Evolutionary conservation across 1,284 basidiomycete genomes (phyloP).

Genomic region (Trichosporon faecale): DNA sequence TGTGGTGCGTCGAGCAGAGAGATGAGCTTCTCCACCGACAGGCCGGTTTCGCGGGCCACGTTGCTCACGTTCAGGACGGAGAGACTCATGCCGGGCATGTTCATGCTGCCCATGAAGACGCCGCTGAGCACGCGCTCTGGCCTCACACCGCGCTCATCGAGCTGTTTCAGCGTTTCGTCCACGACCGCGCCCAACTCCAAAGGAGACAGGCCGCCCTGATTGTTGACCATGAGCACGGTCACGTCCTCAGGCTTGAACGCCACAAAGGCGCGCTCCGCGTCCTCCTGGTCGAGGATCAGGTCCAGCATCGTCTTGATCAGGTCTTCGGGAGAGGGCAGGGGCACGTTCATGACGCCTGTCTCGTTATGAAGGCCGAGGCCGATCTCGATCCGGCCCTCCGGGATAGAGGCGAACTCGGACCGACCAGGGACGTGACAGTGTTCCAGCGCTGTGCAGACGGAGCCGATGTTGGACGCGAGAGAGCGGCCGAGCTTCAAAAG

Average conservation of each 20-base stretch:
- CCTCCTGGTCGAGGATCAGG: constrained; percentile 50
- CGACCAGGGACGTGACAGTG: constrained; percentile 57
- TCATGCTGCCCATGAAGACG: constrained; percentile 56
- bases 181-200: constrained; percentile 55
- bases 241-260: constrained; percentile 52
- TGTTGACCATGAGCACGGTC: constrained; percentile 52
- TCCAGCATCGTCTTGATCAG: constrained; percentile 43
- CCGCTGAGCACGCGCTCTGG: constrained; percentile 53
- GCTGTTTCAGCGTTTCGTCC: constrained; percentile 52
- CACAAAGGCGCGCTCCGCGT: constrained; percentile 53
- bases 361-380: constrained; percentile 57
- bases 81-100: constrained; percentile 55
- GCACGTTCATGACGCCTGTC: constrained; percentile 51
- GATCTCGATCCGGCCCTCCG: constrained; percentile 53
- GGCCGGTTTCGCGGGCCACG: constrained; percentile 34
- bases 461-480: constrained; percentile 49
- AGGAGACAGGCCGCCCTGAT: constrained; percentile 54
- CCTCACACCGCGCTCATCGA: constrained; percentile 39
- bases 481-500: constrained; percentile 44
- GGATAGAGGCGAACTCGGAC: constrained; percentile 50
- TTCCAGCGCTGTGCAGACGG: constrained; percentile 54
- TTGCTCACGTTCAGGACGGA: constrained; percentile 54
- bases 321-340: constrained; percentile 40
- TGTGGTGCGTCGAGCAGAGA: constrained; percentile 54
- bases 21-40: constrained; percentile 43